Evolutionary conservation across 805 yeast genomes (phyloP), one percentile per base, ranked within the genome.

Genomic region (Pichia heedii): DNA sequence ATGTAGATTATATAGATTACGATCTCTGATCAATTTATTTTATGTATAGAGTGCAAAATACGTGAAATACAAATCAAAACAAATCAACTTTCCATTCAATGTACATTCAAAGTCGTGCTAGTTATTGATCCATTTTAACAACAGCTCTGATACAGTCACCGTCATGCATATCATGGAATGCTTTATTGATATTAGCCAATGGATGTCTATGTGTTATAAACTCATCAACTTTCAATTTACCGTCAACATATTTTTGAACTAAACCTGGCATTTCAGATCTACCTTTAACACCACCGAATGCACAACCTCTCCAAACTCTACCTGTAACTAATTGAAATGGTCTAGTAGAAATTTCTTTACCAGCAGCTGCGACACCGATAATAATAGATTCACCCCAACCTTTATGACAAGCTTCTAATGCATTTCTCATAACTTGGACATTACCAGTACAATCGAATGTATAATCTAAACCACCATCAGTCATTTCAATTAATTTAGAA

Each of bases 261-360:
- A 89, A 73, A 19, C 79, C 86, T 40, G 95, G 97, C 71, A 93
- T 76, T 71, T 93, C 96, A 34, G 96, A 63, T 72, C 97, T 84
- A 62, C 98, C 97, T 70, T 93, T 93, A 61, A 93, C 88, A 65
- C 97, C 98, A 58, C 99, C 99, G 56, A 87, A 93, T n/a, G 99
- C 99, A 60, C 95, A 86, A 57, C 99, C 99, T 66, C 78, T 84
- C 97, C 98, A 90, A 42, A 85, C 95, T 70, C 98, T 82, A 56
- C 99, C 99, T 35, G 97, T 93, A 52, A 93, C 97, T 66, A 93
- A 78, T 73, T 90, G 97, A 85, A 93, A 93, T 49, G 99, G 98
- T 69, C 97, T 80, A 39, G 97, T 93, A 46, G 95, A 68, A 51
- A 94, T 89, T 70, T 93, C 97, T 68, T 88, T 74, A 53, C 98